Evolutionary conservation across 495 filamentous ascomycete species (phyloP).

Genomic region (Aspergillus cavernicola): DNA sequence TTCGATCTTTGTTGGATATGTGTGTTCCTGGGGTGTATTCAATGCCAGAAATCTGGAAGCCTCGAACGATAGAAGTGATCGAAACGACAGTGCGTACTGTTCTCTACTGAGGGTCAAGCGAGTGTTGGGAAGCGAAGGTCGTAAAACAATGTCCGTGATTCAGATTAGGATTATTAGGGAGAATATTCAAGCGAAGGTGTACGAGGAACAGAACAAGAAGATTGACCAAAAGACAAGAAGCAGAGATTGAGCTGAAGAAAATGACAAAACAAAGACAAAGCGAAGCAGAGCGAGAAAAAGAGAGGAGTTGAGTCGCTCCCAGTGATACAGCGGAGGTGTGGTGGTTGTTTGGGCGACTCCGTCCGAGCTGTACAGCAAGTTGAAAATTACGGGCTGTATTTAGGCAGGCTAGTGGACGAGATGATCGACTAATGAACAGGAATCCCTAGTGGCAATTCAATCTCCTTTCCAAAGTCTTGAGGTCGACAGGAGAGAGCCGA

Average conservation of each 20-base stretch:
- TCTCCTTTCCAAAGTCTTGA: background rate
- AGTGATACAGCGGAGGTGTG: slow-evolving; percentile 14
- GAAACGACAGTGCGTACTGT: background rate
- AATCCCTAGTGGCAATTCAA: background rate
- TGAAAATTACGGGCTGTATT: slow-evolving; percentile 10
- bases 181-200: slow-evolving; percentile 5
- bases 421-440: slow-evolving; percentile 1
- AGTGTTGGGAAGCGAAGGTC: slow-evolving; percentile 17
- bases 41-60: background rate
- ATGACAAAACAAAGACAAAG: slow-evolving; percentile 10
- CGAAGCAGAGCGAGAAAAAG: slow-evolving; percentile 2
- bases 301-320: slow-evolving; percentile 3
- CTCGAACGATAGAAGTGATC: background rate
- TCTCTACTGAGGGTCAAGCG: slow-evolving; percentile 5
- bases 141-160: background rate
- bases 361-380: background rate
- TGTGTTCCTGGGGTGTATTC: background rate
- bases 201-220: slow-evolving; percentile 9
- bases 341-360: slow-evolving; percentile 10
- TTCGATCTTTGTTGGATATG: background rate
- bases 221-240: slow-evolving; percentile 8
- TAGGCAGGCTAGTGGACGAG: too few relatives aligned
- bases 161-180: slow-evolving; percentile 9
- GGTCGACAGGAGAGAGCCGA: too few relatives aligned
- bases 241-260: slow-evolving; percentile 1